Evolutionary conservation across 768 basidiomycete genomes (phyloP), one percentile per base, ranked within the genome.

Genomic region (Antrodiella citrinella): DNA sequence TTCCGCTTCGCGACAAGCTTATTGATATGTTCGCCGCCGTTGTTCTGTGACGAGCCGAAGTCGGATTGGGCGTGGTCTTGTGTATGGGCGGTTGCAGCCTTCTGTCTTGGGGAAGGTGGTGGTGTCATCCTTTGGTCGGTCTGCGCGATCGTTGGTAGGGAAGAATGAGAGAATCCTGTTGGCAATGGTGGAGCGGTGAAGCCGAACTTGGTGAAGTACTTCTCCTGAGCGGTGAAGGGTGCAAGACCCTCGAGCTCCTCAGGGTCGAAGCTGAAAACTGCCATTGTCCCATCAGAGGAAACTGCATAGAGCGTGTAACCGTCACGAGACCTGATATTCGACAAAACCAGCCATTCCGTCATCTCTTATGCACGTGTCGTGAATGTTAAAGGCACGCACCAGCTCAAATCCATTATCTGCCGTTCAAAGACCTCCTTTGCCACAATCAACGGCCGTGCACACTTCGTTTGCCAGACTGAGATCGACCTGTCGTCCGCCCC

Each of bases 391-490:
- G 21, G 15, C 2, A 62, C 84, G 58, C 59, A 94, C 96, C 96
- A 99, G 61, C 84, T 90, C 15, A 99, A 73, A 65, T 99, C 96
- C 77, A 97, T 84, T 44, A 97, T 90, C 57, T 94, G 90, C 51
- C 94, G 71, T 48, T 94, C 93, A 55, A 98, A 97, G 0, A 94
- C 86, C 54, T 98, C 92, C 60, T 90, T 86, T 0, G 93, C 83
- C 2, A 98, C 95, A 44, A 96, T 88, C 15, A 97, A 70, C 1
- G 96, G 96, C 26, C 90, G 78, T 2, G 88, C 89, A 0, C 84
- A 81, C 56, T 93, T 92, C 3, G 95, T 98, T 65, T 94, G 84
- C 96, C 96, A 99, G 5, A 99, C 81, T 2, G 93, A 96, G 23
- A 99, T 82, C 4, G 89, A 91, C 52, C 91, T 78, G 62, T 96